Conservation (phyloP, 768 basidiomycete genomes). For the Solioccasus polychromus region DNA sequence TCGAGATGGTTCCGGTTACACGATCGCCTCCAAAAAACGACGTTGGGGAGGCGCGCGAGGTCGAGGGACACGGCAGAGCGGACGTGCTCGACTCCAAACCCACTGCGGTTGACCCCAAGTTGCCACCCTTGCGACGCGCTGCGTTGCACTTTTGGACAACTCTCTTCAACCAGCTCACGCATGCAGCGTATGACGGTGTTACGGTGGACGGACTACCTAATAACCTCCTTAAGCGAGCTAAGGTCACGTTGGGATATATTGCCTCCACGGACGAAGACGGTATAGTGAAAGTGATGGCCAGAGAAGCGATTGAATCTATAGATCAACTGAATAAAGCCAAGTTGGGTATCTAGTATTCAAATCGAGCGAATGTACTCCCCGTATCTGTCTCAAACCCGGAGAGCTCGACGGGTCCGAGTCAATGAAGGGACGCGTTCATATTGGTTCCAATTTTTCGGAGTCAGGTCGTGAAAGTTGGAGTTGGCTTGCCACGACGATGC, state of each 20-base stretch:
- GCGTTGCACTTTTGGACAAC: slow-evolving; percentile 80
- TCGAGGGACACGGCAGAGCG: slow-evolving; percentile 8
- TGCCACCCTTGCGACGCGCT: slow-evolving; percentile 80
- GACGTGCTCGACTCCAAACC: slow-evolving; percentile 53
- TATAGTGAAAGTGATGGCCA: slow-evolving; percentile 72
- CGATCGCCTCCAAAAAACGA: slow-evolving; percentile 17
- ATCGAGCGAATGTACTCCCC: slow-evolving; percentile 47
- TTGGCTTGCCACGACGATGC: slow-evolving; percentile 25
- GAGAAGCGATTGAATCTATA: slow-evolving; percentile 59
- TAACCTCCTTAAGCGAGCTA: slow-evolving; percentile 46
- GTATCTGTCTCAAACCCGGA: slow-evolving; percentile 91
- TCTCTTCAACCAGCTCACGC: slow-evolving; percentile 59
- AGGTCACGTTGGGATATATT: slow-evolving; percentile 65
- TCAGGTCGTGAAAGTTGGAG: slow-evolving; percentile 15
- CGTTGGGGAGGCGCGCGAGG: slow-evolving; percentile 4
- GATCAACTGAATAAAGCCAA: slow-evolving; percentile 47
- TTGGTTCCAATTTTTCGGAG: slow-evolving; percentile 45
- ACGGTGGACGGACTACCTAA: slow-evolving; percentile 20
- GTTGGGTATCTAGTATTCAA: slow-evolving; percentile 24
- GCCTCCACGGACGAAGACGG: slow-evolving; percentile 68
- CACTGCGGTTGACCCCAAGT: slow-evolving; percentile 53
- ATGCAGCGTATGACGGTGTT: slow-evolving; percentile 44
- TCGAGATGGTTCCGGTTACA: slow-evolving; percentile 44
- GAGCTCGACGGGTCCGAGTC: slow-evolving; percentile 72
- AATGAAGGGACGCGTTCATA: slow-evolving; percentile 63